A percentile compares a stretch with the other conserved stretches of the same genome.
phyloP scores from a whole-genome alignment of 257 asterid genomes.

The Fraxinus americana region DNA sequence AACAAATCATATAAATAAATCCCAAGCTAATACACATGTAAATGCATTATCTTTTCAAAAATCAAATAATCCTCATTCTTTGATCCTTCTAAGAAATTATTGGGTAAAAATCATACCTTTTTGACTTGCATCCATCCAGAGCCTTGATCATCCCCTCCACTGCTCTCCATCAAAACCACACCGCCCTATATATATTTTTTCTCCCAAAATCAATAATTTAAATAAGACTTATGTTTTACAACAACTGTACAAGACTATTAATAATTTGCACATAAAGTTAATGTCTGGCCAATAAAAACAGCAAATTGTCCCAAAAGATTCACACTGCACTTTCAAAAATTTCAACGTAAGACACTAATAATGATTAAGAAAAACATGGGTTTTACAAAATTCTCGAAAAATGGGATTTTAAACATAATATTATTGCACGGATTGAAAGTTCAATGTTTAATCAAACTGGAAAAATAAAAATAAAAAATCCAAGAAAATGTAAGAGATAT shows the following conservation, averaged over 20 bases:
- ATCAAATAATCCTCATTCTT: conserved; percentile 3
- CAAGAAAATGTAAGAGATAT: neutral
- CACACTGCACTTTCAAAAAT: neutral
- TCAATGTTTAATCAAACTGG: conserved; percentile 3
- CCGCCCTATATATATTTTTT: conserved; percentile 3
- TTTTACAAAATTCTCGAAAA: conserved; percentile 5
- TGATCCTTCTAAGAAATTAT: conserved; percentile 27
- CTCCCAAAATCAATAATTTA: conserved; percentile 35
- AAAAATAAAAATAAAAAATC: neutral
- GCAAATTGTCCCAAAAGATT: conserved; percentile 21
- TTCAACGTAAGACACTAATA: neutral
- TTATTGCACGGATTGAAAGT: conserved; percentile 8
- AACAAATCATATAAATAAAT: neutral
- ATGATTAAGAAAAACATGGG: conserved; percentile 31
- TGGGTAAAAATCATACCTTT: conserved; percentile 57
- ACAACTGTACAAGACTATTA: conserved; percentile 21
- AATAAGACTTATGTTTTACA: conserved; percentile 1
- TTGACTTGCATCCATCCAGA: conserved; percentile 99
- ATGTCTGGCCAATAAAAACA: conserved; percentile 15
- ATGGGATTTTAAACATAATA: conserved; percentile 3
- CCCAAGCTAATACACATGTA: neutral
- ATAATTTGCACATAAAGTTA: conserved; percentile 13
- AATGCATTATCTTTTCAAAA: conserved; percentile 11
- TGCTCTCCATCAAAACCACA: conserved; percentile 56
- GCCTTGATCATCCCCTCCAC: conserved; percentile 77